Base-by-base conservation (phyloP, 345 rosid species). In the Syzygium oleosum region DNA sequence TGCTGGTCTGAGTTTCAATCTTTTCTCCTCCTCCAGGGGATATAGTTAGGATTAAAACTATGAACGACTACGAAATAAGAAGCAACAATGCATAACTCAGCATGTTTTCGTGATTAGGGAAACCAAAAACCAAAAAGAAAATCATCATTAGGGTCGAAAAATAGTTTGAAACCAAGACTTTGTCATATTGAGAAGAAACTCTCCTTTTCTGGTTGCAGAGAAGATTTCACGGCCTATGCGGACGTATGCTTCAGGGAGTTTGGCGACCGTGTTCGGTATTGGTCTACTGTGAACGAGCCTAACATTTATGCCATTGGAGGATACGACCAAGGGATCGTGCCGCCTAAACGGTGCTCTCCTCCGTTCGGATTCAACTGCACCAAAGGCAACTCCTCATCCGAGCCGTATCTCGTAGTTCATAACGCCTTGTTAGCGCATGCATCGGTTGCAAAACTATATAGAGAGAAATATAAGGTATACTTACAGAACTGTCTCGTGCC, bases 201-300 rank as follows among this genome's bases (percentile, higher is more conserved):
- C 15, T 88, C 52, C 4, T 14, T 31, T 79, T 73, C 23, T 56
- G 54, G 43, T 83, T 92, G 94, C 95, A 95, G 98, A 91, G 88
- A 93, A 84, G 99, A 97, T 88, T 97, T 95, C 93, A 93, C 95
- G 77, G 92, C 89, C 58, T 97, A 89, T 92, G 96, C 97, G 53
- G 95, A 96, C 53, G 95, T 90, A 63, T 96, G 99, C 91, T 97
- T 95, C 87, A 92, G 91, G 84, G 97, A 96, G 90, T 96, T 97
- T 51, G 98, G 99, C 7, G 92, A 94, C 15, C 91, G 95, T 86
- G 93, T 96, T 87, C 90, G 89, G 51, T 63, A 93, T 87, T 97
- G 98, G 99, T 87, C 91, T 17, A 96, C 98, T 13, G 85, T 96
- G 53, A 94, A 96, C 52, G 99, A 97, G 91, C 95, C 98, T 16